Evolutionary conservation across 2,329 filamentous ascomycete genomes (phyloP).

Genomic region (Coniochaeta prunicola): DNA sequence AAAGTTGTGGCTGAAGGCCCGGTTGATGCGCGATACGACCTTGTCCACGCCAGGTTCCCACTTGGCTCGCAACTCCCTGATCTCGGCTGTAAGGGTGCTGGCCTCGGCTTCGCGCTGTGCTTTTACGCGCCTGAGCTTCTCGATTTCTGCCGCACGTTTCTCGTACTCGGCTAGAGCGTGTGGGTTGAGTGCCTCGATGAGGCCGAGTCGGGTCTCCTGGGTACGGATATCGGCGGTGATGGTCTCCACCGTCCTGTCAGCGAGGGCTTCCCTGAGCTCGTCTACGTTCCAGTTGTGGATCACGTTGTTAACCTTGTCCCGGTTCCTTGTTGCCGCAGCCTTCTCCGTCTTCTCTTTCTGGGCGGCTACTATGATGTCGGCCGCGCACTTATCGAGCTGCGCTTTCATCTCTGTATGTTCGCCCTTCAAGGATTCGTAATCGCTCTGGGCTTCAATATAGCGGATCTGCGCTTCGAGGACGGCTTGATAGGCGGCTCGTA

Average conservation of each 20-base stretch:
- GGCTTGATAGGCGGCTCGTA: conserved; percentile 55
- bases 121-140: conserved; percentile 51
- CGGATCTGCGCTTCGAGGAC: conserved; percentile 64
- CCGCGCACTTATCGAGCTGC: conserved; percentile 38
- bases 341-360: conserved; percentile 32
- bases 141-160: conserved; percentile 62
- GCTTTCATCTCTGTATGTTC: conserved; percentile 55
- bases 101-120: conserved; percentile 48
- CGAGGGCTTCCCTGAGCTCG: conserved; percentile 34
- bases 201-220: conserved; percentile 67
- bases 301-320: conserved; percentile 29
- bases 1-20: conserved; percentile 90
- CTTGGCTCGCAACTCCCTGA: conserved; percentile 56
- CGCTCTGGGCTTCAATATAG: conserved; percentile 75
- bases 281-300: conserved; percentile 30
- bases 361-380: conserved; percentile 28
- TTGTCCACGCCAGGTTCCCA: conserved; percentile 83
- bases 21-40: conserved; percentile 74
- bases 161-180: conserved; percentile 73
- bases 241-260: conserved; percentile 49
- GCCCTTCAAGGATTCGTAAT: conserved; percentile 60
- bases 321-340: conserved; percentile 24
- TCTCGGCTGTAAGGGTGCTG: conserved; percentile 46
- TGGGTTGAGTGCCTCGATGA: conserved; percentile 72
- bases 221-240: conserved; percentile 68